Base-by-base conservation (phyloP, 148 eudicot genomes). In the Polygonum maritimum region DNA sequence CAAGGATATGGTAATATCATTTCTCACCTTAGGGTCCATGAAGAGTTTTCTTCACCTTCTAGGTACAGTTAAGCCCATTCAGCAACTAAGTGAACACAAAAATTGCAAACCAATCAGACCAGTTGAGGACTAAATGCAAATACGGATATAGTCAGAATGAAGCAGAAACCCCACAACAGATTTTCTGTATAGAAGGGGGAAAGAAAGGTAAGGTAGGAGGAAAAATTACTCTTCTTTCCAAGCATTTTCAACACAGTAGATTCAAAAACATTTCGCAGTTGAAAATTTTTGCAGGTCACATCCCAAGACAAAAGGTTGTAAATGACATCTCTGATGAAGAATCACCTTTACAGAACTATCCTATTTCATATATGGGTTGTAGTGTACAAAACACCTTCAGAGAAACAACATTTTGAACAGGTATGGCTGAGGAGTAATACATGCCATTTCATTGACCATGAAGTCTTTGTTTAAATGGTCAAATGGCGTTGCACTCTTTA, bases 161-260 rank as follows among this genome's bases (percentile, higher is more conserved):
- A 19, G 38, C 11, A 65, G 69, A 60, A 57, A 57, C 9, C 69
- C 40, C 71, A 65, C 8, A 65, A 65, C 15, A 48, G 21, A 52
- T 57, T 57, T 58, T 58, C 65, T 19, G 35, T 1, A 22, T 7
- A 9, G 22, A 57, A 21, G 49, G 3, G 9, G 15, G 15, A 5
- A 19, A 51, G 2, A 35, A 65, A 65, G 19, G 71, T 13, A 65
- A 65, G 71, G 35, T 36, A 65, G 44, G 36, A 65, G 44, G 71
- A 65, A 63, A 65, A 22, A 13, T 65, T 65, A 65, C 71, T 65
- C 36, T 65, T 36, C 71, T 65, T 65, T 65, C 71, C 41, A 65
- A 15, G 41, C 41, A 65, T 33, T 15, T 65, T 65, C 71, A 36
- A 65, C 41, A 65, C 4, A 36, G 41, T 65, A 65, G 35, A 15